These are phyloP conservation scores for Cryoendolithus antarcticus DNA, from an alignment of 2,329 filamentous ascomycete species.

Conservation along the genomic window DNA sequence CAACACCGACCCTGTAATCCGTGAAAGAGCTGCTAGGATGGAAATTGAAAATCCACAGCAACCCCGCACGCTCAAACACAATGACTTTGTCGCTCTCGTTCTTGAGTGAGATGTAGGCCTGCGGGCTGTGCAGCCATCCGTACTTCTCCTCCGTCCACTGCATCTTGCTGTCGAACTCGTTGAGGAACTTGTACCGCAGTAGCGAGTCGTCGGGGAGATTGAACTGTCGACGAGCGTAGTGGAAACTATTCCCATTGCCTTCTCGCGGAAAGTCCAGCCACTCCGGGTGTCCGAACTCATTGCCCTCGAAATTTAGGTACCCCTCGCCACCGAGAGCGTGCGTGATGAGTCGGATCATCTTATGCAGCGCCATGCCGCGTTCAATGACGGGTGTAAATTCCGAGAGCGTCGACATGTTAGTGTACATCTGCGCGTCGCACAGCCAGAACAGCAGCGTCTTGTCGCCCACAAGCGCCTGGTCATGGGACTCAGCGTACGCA, in stretches of 20 bases:
- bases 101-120: constrained; percentile 90
- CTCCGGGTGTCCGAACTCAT: constrained; percentile 96
- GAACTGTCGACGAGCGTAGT: constrained; percentile 60
- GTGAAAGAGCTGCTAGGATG: constrained; percentile 72
- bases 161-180: constrained; percentile 89
- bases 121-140: constrained; percentile 74
- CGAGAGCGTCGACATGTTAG: constrained; percentile 81
- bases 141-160: constrained; percentile 77
- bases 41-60: constrained; percentile 96
- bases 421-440: constrained; percentile 94
- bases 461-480: constrained; percentile 96
- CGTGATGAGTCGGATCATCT: constrained; percentile 91
- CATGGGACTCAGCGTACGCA: constrained; percentile 92
- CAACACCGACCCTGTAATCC: constrained; percentile 85
- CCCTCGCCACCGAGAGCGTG: constrained; percentile 88
- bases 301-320: constrained; percentile 97
- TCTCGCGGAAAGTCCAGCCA: constrained; percentile 97
- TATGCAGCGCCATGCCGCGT: constrained; percentile 84
- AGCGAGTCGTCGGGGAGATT: constrained; percentile 80
- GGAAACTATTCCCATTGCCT: constrained; percentile 39
- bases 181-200: constrained; percentile 80
- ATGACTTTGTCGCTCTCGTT: constrained; percentile 89
- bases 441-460: constrained; percentile 98
- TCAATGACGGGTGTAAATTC: constrained; percentile 82
- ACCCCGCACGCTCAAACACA: constrained; percentile 82